Evolutionary conservation across 2,329 filamentous ascomycete species (phyloP).

Genomic region (Graphiopsis chlorocephala): DNA sequence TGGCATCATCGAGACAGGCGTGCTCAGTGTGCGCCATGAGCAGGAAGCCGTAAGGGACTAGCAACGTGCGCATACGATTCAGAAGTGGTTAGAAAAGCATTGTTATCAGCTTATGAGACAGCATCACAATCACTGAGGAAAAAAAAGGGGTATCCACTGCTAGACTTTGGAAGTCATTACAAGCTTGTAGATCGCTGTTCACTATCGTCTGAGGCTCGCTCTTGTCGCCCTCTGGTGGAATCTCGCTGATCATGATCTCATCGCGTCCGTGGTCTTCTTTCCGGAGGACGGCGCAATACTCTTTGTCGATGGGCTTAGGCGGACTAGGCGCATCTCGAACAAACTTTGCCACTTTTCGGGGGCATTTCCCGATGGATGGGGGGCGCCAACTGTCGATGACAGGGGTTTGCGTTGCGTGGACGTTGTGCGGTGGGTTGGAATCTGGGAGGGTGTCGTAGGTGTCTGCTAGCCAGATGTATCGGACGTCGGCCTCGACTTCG

Average conservation of each 20-base stretch:
- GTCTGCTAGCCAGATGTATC: neutral
- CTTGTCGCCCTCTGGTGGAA: neutral
- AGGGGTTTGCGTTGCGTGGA: neutral
- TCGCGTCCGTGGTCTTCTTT: neutral
- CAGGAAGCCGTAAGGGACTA: neutral
- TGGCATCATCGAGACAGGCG: neutral
- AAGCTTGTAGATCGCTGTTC: too few relatives aligned
- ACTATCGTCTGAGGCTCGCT: neutral
- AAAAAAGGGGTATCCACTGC: too few relatives aligned
- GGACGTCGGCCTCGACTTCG: neutral
- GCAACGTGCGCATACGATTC: neutral
- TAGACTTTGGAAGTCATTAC: too few relatives aligned
- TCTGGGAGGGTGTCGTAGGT: neutral
- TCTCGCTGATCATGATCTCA: neutral
- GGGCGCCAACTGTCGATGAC: neutral
- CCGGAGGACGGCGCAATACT: neutral
- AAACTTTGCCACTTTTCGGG: neutral
- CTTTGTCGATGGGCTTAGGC: neutral
- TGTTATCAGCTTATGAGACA: too few relatives aligned
- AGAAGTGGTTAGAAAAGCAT: neutral
- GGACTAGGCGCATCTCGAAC: neutral
- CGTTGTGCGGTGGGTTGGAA: neutral
- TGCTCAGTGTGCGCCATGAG: neutral
- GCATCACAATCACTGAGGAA: too few relatives aligned
- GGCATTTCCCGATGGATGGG: neutral